Evolutionary conservation across 2,329 filamentous ascomycete genomes (phyloP), one percentile per base, ranked within the genome.

Genomic region (Pyrenophora seminiperda): DNA sequence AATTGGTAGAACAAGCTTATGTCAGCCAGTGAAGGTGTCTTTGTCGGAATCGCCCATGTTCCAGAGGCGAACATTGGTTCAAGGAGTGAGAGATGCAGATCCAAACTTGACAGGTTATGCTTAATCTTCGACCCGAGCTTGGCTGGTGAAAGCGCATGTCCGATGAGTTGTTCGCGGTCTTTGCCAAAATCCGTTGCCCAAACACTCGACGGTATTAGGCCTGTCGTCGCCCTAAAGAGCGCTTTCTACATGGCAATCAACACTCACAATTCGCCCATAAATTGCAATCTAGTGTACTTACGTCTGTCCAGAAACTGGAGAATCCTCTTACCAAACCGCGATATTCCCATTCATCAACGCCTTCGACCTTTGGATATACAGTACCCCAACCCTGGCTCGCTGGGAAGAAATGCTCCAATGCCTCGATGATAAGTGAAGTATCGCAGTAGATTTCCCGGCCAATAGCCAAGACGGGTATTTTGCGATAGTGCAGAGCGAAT

Each of bases 221-320:
- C 75, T 4, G 71, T 74, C 14, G 73, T 74, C 5, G 68, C 63
- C 13, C 74, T 63, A 57, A 76, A 76, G 4, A 76, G 53, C 0
- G 74, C 70, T 20, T 72, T 53, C 61, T 65, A 40, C 4, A 2
- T 6, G 5, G 5, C 4, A 17, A 10, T 42, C n/a, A 41, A 18
- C 5, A 30, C 11, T n/a, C 1, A 5, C 0, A 5, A 2, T 5
- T 2, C 4, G 3, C 10, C 9, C 19, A 2, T 3, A 7, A 7
- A 7, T 22, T 36, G 2, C 7, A 37, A 5, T 4, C 14, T 17
- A 3, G 7, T 3, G n/a, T n/a, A 37, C 59, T 41, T 44, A 66
- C 60, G 50, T 77, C 74, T 2, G 66, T 71, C 74, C 73, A 76
- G 53, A 75, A 75, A n/a, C 60, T 67, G 2, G 73, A 69, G 29